Evolutionary conservation across 2,329 filamentous ascomycete genomes (phyloP).

Genomic region (Cercospora sp.): DNA sequence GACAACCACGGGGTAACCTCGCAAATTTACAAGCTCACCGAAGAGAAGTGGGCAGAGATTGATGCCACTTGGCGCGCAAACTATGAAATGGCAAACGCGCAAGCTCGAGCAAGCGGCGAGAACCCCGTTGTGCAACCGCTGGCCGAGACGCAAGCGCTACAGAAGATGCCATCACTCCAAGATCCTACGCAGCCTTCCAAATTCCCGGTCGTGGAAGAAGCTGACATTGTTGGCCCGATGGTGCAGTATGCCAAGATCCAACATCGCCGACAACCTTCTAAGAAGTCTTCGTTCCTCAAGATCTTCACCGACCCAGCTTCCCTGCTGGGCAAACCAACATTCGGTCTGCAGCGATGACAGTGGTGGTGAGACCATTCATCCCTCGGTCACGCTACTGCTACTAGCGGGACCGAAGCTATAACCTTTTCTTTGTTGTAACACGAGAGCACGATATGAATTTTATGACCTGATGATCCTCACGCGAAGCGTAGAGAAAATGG

Average conservation of each 20-base stretch:
- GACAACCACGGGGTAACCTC: constrained; percentile 91
- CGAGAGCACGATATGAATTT: constrained; percentile 9
- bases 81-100: constrained; percentile 60
- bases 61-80: constrained; percentile 72
- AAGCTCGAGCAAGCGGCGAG: constrained; percentile 41
- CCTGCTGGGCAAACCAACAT: constrained; percentile 27
- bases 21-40: constrained; percentile 80
- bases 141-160: constrained; percentile 56
- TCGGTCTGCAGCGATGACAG: constrained; percentile 24
- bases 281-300: constrained; percentile 36
- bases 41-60: constrained; percentile 83
- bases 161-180: constrained; percentile 67
- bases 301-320: constrained; percentile 39
- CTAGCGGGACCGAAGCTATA: background rate
- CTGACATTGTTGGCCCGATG: constrained; percentile 94
- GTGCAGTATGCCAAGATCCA: constrained; percentile 49
- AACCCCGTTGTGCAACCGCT: constrained; percentile 43
- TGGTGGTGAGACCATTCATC: background rate
- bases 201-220: constrained; percentile 83
- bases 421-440: constrained; percentile 10
- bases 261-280: constrained; percentile 31
- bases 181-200: constrained; percentile 71
- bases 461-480: constrained; percentile 16
- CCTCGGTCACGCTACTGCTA: background rate
- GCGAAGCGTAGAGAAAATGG: constrained; percentile 18